Base-by-base conservation (phyloP, 371 early-diverging fungal genomes). In the Mucor sp. region DNA sequence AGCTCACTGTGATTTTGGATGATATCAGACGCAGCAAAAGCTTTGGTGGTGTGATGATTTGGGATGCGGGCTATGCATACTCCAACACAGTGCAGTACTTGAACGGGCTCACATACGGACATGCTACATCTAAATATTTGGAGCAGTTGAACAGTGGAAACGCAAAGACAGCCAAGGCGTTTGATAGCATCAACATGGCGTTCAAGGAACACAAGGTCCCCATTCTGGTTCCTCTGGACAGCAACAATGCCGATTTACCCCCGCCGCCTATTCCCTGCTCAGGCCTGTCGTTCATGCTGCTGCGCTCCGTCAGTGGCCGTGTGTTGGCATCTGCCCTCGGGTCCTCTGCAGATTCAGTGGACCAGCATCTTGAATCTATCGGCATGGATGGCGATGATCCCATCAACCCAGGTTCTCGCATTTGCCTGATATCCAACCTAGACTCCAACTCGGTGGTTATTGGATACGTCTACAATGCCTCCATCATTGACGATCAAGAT, bases 31-130 rank as follows among this genome's bases (percentile, higher is more conserved):
- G 68, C 2, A 67, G 74, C 11, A 64, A 72, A 14, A 76, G 75
- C 14, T 90, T 90, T 74, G 89, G 88, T 32, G 90, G 90, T 47
- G 83, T 88, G 1, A 90, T 90, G 90, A 79, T 88, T 62, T 90
- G 90, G 90, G 90, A 90, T 63, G 86, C 80, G 17, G 71, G 78
- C 0, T 71, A 78, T 37, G 77, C 83, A 56, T 82, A 62, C 70
- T 71, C 69, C 55, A 86, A 81, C 44, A 71, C 70, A 0, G 74
- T 75, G 17, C 35, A 67, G 27, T 66, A 64, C 25, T 35, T 74
- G 25, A 67, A 58, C 19, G 63, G 66, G 23, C 17, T 69, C 6
- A 63, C 59, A 0, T 77, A 72, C 33, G 80, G 75, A 9, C 70
- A 71, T 39, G 80, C 77, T n/a, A 69, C 66, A 6, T 68, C 71